Base-by-base conservation (phyloP, 768 basidiomycete genomes). In the Termitomyces sp. region DNA sequence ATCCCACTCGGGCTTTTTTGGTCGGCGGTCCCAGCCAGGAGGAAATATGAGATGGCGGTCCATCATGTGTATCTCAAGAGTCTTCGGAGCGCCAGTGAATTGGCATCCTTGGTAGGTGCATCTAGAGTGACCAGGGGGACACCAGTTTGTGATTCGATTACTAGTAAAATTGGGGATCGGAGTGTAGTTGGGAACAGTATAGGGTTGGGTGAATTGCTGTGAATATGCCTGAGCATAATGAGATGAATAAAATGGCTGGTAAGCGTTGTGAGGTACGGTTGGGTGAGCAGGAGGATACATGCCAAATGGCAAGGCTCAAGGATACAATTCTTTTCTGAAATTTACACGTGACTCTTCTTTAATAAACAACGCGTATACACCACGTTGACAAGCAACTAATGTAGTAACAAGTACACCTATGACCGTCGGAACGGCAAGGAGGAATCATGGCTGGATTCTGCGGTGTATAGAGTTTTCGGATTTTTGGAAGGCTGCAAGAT, bases 41-140 rank as follows among this genome's bases (percentile, higher is more conserved):
- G 92, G 91, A 59, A 83, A 91, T 44, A 93, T 83, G 40, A 94
- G 76, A 67, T 94, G 91, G n/a, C 91, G 78, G 61, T 93, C 91
- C 91, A 92, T 93, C 84, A 84, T 87, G 64, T 94, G 92, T 27
- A 74, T 76, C 67, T 92, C 87, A 15, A 92, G 81, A 23, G 82
- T 73, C 65, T 89, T 89, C 38, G 74, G 71, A 3, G 89, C 86
- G 32, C 88, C 91, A 36, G 73, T 73, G 62, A 90, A 94, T 6
- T 66, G 61, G 66, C 91, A 94, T n/a, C 77, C 76, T 40, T 70
- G 74, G 60, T 86, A 76, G 7, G 79, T 76, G 66, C 90, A 92
- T 51, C 79, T 77, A 58, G 59, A 66, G 60, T 73, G 77, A 4
- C 90, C 90, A 38, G 82, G 64, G 53, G 83, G 84, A 63, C 86